Percentiles rank a stretch among this genome's conserved stretches.
Conservation (phyloP, 2,329 filamentous ascomycete genomes). For the Nannizzia gypsea region DNA sequence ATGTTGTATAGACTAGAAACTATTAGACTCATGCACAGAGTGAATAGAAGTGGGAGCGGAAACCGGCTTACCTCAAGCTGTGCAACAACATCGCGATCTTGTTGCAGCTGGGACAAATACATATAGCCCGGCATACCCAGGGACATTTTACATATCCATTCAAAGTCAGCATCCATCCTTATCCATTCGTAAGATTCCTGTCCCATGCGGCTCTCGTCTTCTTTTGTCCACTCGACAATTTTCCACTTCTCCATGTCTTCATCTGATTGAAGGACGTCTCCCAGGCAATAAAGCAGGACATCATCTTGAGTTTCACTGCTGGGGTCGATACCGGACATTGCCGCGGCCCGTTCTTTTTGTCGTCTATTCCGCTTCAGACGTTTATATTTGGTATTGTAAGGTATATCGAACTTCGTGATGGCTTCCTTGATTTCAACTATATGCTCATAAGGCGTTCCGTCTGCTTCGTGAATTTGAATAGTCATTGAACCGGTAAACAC, state of each 20-base stretch:
- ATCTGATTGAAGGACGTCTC: slow-evolving; percentile 73
- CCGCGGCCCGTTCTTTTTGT: slow-evolving; percentile 64
- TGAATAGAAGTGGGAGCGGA: too few species aligned
- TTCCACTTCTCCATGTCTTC: slow-evolving; percentile 77
- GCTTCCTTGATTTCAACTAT: slow-evolving; percentile 91
- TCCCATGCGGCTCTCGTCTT: slow-evolving; percentile 84
- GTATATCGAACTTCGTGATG: slow-evolving; percentile 77
- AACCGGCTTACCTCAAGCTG: slow-evolving; percentile 44
- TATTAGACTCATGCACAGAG: slow-evolving; percentile 14
- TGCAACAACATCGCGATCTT: slow-evolving; percentile 94
- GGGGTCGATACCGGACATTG: slow-evolving; percentile 51
- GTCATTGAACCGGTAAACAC: slow-evolving; percentile 95
- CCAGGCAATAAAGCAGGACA: slow-evolving; percentile 77
- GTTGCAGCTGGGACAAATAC: slow-evolving; percentile 94
- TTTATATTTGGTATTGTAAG: slow-evolving; percentile 99
- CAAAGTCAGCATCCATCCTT: slow-evolving; percentile 92
- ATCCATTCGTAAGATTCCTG: slow-evolving; percentile 98
- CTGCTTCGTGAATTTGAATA: slow-evolving; percentile 92
- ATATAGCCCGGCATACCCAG: slow-evolving; percentile 85
- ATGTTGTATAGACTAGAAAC: slow-evolving; percentile 57
- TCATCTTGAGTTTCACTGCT: slow-evolving; percentile 60
- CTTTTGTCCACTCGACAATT: slow-evolving; percentile 76
- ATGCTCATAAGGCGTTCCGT: slow-evolving; percentile 95
- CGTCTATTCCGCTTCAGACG: slow-evolving; percentile 77
- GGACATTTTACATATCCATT: slow-evolving; percentile 85